Conservation (phyloP, 352 stramenopile species). For the Pythium aquatile region DNA sequence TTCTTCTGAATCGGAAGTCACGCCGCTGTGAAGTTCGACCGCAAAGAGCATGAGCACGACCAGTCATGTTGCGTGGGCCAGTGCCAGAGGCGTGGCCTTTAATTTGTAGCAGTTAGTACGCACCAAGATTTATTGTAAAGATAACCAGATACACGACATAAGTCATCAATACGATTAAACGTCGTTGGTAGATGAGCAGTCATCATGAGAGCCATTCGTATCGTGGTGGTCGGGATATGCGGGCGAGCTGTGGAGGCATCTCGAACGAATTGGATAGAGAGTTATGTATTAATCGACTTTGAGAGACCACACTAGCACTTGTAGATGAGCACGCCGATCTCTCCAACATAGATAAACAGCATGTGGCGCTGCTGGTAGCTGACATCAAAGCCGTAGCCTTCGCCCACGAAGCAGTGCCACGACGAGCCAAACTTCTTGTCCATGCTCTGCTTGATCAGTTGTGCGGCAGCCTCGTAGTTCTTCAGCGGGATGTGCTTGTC, state of each 20-base stretch:
- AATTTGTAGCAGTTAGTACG: slow-evolving; percentile 4
- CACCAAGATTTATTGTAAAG: slow-evolving; percentile 1
- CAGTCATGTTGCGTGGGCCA: neutral
- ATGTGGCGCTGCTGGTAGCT: slow-evolving; percentile 96
- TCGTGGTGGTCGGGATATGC: too few species aligned
- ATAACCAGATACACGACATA: neutral
- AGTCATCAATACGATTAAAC: neutral
- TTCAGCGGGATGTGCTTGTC: slow-evolving; percentile 93
- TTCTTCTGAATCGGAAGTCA: slow-evolving; percentile 8
- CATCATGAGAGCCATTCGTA: too few species aligned
- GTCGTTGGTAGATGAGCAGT: too few species aligned
- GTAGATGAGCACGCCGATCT: slow-evolving; percentile 94
- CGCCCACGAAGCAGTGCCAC: slow-evolving; percentile 96
- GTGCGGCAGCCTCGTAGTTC: slow-evolving; percentile 92
- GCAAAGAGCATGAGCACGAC: neutral
- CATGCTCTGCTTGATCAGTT: slow-evolving; percentile 95
- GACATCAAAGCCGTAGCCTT: slow-evolving; percentile 96
- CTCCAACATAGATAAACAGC: slow-evolving; percentile 93
- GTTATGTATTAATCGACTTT: neutral
- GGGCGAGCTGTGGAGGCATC: too few species aligned
- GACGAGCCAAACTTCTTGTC: slow-evolving; percentile 97
- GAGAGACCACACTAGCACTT: slow-evolving; percentile 66
- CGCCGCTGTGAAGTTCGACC: neutral
- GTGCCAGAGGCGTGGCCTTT: neutral
- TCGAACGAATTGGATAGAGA: neutral